A percentile compares a stretch with the other conserved stretches of the same genome.
These are phyloP conservation scores for Trichocladium antarcticum DNA, from an alignment of 495 filamentous ascomycete genomes.

Conservation along the genomic window DNA sequence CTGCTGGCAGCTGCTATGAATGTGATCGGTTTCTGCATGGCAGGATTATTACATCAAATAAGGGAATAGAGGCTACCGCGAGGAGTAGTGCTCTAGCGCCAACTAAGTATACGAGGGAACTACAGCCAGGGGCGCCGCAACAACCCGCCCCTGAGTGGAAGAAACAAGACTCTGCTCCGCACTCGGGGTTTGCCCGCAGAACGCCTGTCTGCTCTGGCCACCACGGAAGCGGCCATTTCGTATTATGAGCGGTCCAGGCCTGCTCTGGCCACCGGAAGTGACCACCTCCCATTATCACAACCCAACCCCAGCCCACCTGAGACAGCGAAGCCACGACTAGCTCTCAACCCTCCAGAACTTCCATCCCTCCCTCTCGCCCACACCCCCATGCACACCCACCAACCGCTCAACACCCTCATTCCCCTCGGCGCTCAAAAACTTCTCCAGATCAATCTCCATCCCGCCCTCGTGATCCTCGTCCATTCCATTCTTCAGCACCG, in stretches of 20 bases:
- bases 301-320: not conserved
- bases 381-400: slow-evolving; percentile 51
- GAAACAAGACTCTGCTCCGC: no score
- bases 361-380: slow-evolving; percentile 68
- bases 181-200: no score
- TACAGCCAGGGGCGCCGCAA: no score
- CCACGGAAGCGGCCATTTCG: no score
- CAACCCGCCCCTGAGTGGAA: no score
- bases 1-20: not conserved
- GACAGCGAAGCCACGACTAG: not conserved
- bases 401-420: slow-evolving; percentile 68
- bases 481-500: slow-evolving; percentile 62
- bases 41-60: slow-evolving; percentile 2
- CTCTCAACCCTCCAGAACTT: slow-evolving; percentile 77
- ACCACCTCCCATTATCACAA: not conserved
- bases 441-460: slow-evolving; percentile 85
- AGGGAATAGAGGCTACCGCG: not conserved
- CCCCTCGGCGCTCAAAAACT: slow-evolving; percentile 73
- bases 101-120: not conserved
- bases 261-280: no score
- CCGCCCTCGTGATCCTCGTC: slow-evolving; percentile 61
- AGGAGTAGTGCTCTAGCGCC: not conserved
- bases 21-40: not conserved
- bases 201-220: no score
- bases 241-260: no score